These are phyloP conservation scores for Protomyces arabidopsidicola DNA, from an alignment of 1,139 yeast genomes.

Conservation along the genomic window DNA sequence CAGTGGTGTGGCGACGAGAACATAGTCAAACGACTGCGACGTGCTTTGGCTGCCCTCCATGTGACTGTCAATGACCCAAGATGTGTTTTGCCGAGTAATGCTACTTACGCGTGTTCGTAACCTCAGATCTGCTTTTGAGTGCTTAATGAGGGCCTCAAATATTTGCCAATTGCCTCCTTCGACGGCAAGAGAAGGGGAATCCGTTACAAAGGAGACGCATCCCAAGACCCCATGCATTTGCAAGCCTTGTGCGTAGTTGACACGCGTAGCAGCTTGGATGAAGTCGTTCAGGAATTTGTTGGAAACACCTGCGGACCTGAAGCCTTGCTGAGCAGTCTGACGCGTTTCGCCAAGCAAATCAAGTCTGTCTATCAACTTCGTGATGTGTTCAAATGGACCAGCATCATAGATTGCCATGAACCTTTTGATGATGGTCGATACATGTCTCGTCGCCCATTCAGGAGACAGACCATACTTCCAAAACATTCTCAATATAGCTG, in stretches of 20 bases:
- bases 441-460: constrained; percentile 12
- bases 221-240: constrained; percentile 44
- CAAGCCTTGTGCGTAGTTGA: constrained; percentile 45
- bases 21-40: constrained; percentile 41
- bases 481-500: constrained; percentile 34
- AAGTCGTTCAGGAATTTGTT: constrained; percentile 37
- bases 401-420: constrained; percentile 1
- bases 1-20: constrained; percentile 46
- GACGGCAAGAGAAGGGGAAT: constrained; percentile 37
- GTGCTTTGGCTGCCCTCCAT: neutral
- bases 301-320: constrained; percentile 34
- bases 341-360: constrained; percentile 37
- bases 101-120: constrained; percentile 38
- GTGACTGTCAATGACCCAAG: constrained; percentile 21
- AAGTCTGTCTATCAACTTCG: constrained; percentile 31
- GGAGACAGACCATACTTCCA: constrained; percentile 37
- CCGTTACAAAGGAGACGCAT: constrained; percentile 43
- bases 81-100: constrained; percentile 30
- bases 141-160: constrained; percentile 42
- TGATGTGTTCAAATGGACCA: constrained; percentile 39
- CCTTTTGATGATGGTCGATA: neutral
- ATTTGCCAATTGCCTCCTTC: constrained; percentile 46
- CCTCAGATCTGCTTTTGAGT: constrained; percentile 39
- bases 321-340: constrained; percentile 33
- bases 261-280: constrained; percentile 44